Evolutionary conservation across 164 flowering plant genomes (phyloP).

Genomic region (Aristolochia contorta): DNA sequence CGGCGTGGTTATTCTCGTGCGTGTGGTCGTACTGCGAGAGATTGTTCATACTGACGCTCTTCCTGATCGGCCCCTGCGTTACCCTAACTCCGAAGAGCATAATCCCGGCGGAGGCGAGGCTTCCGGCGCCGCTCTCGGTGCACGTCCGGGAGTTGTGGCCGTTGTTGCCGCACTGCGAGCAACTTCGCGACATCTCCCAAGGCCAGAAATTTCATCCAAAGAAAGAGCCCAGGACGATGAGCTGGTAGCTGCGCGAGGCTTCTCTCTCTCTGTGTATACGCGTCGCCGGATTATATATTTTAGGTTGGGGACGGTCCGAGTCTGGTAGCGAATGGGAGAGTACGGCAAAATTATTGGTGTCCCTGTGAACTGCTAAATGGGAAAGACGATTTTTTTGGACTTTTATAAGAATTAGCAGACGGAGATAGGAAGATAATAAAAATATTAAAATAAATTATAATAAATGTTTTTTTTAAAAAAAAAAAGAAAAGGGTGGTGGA

Average conservation of each 20-base stretch:
- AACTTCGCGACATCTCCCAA: conserved; percentile 32
- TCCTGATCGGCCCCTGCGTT: conserved; percentile 60
- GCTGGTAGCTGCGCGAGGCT: too few species aligned
- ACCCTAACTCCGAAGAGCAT: conserved; percentile 86
- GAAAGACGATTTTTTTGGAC: neutral
- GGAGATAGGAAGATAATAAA: neutral
- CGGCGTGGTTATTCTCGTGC: conserved; percentile 6
- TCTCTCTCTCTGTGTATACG: neutral
- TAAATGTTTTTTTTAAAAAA: neutral
- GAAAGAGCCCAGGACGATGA: too few species aligned
- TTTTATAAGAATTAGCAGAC: too few species aligned
- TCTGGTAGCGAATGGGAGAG: neutral
- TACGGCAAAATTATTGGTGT: conserved; percentile 18
- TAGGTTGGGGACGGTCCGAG: neutral
- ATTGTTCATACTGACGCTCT: conserved; percentile 74
- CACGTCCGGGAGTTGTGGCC: conserved; percentile 67
- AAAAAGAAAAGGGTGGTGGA: conserved; percentile 22
- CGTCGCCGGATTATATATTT: neutral
- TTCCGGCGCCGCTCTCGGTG: conserved; percentile 15
- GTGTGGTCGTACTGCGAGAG: conserved; percentile 68
- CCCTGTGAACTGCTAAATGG: conserved; percentile 9
- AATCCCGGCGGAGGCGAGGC: conserved; percentile 26
- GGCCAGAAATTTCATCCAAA: too few species aligned
- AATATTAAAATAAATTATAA: neutral
- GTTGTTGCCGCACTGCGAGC: conserved; percentile 56